Conservation (phyloP, 306 rosid species). For the Dalbergia cultrata region DNA sequence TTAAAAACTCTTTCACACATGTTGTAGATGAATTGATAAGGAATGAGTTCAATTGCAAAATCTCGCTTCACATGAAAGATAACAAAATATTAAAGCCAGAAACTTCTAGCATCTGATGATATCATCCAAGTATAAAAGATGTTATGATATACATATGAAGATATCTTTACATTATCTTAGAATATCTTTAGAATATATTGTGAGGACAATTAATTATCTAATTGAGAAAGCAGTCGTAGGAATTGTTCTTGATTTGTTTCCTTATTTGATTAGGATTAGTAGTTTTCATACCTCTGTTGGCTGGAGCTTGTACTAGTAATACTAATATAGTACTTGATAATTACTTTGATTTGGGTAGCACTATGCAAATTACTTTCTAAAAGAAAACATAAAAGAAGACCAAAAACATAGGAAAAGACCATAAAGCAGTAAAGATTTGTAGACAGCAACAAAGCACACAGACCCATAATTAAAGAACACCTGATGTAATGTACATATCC, state of each 20-base stretch:
- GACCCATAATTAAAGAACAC: no score
- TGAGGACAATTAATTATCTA: no score
- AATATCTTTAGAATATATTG: no score
- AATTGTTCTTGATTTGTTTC: no score
- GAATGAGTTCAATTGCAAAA: not conserved
- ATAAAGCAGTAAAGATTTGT: not conserved
- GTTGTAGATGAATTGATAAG: slow-evolving; percentile 8
- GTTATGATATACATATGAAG: no score
- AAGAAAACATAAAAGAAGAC: not conserved
- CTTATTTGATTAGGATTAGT: no score
- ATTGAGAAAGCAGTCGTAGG: no score
- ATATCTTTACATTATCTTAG: no score
- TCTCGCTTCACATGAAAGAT: slow-evolving; percentile 11
- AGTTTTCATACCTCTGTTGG: no score
- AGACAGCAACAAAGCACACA: no score
- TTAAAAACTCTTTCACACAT: not conserved
- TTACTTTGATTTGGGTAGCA: not conserved
- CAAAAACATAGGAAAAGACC: not conserved
- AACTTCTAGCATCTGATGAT: not conserved
- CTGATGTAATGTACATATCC: not conserved
- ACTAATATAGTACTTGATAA: not conserved
- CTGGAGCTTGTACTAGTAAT: no score
- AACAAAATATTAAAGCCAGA: not conserved
- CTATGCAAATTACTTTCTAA: not conserved
- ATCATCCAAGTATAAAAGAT: not conserved